These are phyloP conservation scores for Zostera marina DNA, from an alignment of 116 monocot genomes.

Conservation along the genomic window DNA sequence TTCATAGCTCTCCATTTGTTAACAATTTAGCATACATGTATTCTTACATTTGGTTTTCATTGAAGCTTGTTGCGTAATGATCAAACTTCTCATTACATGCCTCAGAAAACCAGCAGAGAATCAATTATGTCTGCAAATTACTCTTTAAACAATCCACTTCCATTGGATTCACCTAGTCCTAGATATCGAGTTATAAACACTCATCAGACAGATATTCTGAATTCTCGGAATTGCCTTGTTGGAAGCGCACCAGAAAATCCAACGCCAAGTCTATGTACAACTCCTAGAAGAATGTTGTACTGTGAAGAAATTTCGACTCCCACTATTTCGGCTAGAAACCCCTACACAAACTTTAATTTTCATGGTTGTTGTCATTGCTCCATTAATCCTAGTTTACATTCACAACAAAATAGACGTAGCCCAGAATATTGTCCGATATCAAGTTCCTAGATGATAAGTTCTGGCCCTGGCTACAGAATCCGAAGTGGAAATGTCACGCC, in stretches of 20 bases:
- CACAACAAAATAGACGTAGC: slow-evolving; percentile 73
- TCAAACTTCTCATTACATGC: slow-evolving; percentile 8
- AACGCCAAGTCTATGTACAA: slow-evolving; percentile 87
- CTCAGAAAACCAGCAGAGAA: slow-evolving; percentile 37
- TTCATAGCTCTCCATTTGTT: not conserved
- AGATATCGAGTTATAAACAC: slow-evolving; percentile 12
- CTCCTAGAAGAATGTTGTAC: slow-evolving; percentile 50
- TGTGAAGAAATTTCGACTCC: slow-evolving; percentile 56
- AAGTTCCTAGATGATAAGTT: slow-evolving; percentile 94
- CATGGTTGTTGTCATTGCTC: slow-evolving; percentile 90
- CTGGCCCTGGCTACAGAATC: slow-evolving; percentile 87
- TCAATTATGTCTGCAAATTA: slow-evolving; percentile 14
- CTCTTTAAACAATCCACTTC: slow-evolving; percentile 20
- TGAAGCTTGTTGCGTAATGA: slow-evolving; percentile 36
- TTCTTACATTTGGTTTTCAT: slow-evolving; percentile 7
- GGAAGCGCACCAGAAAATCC: slow-evolving; percentile 95
- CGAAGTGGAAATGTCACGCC: slow-evolving; percentile 89
- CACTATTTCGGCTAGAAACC: slow-evolving; percentile 44
- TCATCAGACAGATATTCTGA: slow-evolving; percentile 12
- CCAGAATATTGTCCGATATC: slow-evolving; percentile 89
- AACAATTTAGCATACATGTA: too few species aligned
- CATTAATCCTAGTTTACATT: slow-evolving; percentile 80
- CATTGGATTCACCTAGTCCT: slow-evolving; percentile 38
- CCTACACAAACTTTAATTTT: slow-evolving; percentile 37
- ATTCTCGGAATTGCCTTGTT: slow-evolving; percentile 34